Percentiles rank a stretch among this genome's conserved stretches.
phyloP scores from a whole-genome alignment of 2,329 filamentous ascomycete genomes.

The Cladophialophora exuberans region DNA sequence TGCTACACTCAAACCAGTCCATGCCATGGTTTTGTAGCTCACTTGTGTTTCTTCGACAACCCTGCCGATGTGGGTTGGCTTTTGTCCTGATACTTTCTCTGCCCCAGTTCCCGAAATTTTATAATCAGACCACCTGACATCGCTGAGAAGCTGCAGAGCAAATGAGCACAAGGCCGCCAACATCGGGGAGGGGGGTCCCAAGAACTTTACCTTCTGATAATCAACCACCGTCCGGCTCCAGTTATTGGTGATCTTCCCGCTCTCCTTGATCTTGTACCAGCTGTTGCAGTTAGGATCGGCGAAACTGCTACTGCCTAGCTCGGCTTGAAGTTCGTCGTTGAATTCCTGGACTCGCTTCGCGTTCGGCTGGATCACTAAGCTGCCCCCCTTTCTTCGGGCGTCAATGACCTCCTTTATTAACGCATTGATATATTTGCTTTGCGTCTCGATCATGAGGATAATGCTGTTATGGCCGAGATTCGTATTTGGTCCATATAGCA shows the following conservation, averaged over 20 bases:
- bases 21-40: constrained; percentile 51
- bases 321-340: constrained; percentile 29
- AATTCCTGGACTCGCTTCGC: constrained; percentile 21
- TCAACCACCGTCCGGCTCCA: constrained; percentile 58
- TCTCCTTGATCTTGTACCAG: constrained; percentile 60
- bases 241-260: constrained; percentile 60
- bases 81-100: constrained; percentile 21
- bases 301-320: constrained; percentile 51
- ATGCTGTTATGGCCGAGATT: constrained; percentile 61
- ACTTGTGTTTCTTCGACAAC: constrained; percentile 43
- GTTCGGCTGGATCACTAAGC: constrained; percentile 52
- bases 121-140: constrained; percentile 36
- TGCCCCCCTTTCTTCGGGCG: constrained; percentile 45
- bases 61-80: constrained; percentile 35
- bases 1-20: constrained; percentile 78
- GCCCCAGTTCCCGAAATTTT: constrained; percentile 31
- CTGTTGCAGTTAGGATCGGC: constrained; percentile 57
- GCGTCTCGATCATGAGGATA: constrained; percentile 65
- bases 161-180: constrained; percentile 11
- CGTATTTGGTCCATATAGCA: constrained; percentile 63
- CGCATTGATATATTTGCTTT: constrained; percentile 57
- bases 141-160: constrained; percentile 32
- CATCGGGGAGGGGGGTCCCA: not conserved
- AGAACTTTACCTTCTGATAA: constrained; percentile 51
- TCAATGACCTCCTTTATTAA: constrained; percentile 54